Evolutionary conservation across 163 green algal genomes (phyloP).

Genomic region (Chlamydomonas reinhardtii): DNA sequence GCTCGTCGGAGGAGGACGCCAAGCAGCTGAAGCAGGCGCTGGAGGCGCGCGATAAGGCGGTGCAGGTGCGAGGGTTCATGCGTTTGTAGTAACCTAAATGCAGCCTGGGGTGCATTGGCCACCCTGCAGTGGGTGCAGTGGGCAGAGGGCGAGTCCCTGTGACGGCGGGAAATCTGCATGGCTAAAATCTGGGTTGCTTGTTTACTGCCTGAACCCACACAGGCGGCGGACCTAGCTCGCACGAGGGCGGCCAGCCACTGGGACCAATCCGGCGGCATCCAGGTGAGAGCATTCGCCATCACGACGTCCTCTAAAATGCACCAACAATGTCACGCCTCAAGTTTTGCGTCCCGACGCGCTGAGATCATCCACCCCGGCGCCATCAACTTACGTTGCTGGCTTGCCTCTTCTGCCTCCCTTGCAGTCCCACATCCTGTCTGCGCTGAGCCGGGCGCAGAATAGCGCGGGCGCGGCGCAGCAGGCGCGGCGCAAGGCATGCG

Average conservation of each 20-base stretch:
- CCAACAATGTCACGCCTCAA: no score
- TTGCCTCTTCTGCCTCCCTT: conserved; percentile 1
- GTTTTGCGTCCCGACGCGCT: no score
- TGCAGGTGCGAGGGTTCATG: conserved; percentile 29
- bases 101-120: no score
- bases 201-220: background rate
- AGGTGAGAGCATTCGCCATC: no score
- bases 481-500: conserved; percentile 56
- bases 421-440: conserved; percentile 55
- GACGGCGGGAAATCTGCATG: no score
- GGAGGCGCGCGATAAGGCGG: conserved; percentile 43
- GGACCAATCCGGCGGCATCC: conserved; percentile 42
- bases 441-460: conserved; percentile 42
- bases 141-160: no score
- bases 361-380: no score
- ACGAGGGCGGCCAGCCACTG: conserved; percentile 66
- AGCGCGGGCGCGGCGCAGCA: conserved; percentile 58
- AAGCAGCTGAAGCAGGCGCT: conserved; percentile 46
- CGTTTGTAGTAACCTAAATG: no score
- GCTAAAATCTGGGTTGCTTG: no score
- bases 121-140: no score
- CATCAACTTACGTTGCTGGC: no score
- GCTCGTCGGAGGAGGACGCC: conserved; percentile 28
- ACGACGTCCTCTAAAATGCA: no score
- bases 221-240: conserved; percentile 55